These are phyloP conservation scores for Evansstolkia leycettana DNA, from an alignment of 495 filamentous ascomycete species.

Conservation along the genomic window DNA sequence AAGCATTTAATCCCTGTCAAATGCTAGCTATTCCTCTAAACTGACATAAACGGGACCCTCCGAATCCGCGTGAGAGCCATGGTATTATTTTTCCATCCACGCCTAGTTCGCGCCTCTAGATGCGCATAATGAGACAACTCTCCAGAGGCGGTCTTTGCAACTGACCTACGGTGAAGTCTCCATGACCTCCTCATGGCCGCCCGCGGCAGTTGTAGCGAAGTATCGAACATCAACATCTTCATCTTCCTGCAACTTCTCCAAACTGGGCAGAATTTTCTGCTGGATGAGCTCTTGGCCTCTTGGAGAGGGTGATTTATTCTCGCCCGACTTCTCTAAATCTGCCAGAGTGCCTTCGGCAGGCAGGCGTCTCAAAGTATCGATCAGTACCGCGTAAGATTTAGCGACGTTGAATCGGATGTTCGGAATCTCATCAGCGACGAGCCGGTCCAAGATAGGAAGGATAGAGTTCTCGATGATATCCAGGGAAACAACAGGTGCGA, in stretches of 20 bases:
- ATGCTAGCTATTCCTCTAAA: conserved; percentile 28
- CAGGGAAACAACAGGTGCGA: conserved; percentile 82
- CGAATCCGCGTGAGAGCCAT: conserved; percentile 10
- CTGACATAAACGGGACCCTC: conserved; percentile 16
- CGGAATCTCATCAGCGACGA: conserved; percentile 86
- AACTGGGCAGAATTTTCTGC: conserved; percentile 72
- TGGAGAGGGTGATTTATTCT: conserved; percentile 48
- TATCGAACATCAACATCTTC: conserved; percentile 97
- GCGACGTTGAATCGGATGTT: conserved; percentile 99
- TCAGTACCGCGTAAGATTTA: conserved; percentile 86
- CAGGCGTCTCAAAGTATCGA: conserved; percentile 78
- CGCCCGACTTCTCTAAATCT: conserved; percentile 66
- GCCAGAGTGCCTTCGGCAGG: conserved; percentile 79
- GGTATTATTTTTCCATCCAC: conserved; percentile 9
- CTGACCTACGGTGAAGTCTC: conserved; percentile 33
- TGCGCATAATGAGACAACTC: not conserved
- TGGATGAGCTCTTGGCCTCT: conserved; percentile 73
- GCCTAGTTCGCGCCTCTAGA: conserved; percentile 4
- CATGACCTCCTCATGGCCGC: conserved; percentile 34
- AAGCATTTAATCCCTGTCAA: conserved; percentile 27
- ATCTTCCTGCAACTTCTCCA: conserved; percentile 91
- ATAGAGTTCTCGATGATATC: conserved; percentile 87
- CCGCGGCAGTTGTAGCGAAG: conserved; percentile 67
- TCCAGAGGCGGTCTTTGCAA: not conserved
- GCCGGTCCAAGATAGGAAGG: conserved; percentile 87